phyloP scores from a whole-genome alignment of 768 basidiomycete genomes.

The Leucocoprinus sp. region DNA sequence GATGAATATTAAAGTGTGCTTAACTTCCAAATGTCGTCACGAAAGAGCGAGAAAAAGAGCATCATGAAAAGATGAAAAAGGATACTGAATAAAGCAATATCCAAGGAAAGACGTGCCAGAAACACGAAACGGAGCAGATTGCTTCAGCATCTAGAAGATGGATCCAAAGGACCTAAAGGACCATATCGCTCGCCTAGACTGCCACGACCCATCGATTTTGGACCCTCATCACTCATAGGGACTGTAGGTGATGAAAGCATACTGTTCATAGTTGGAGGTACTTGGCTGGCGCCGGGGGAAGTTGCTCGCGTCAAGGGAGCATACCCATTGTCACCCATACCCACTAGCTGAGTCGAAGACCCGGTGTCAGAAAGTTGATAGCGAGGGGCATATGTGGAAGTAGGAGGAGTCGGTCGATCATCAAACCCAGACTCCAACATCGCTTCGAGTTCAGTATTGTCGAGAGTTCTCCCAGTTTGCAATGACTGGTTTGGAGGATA shows the following conservation, averaged over 20 bases:
- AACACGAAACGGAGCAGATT: constrained; percentile 18
- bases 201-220: constrained; percentile 13
- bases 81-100: constrained; percentile 32
- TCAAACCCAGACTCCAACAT: constrained; percentile 93
- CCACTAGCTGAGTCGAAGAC: constrained; percentile 34
- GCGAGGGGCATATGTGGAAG: constrained; percentile 37
- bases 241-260: constrained; percentile 31
- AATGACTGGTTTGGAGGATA: constrained; percentile 32
- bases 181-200: constrained; percentile 37
- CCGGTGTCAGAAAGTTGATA: constrained; percentile 55
- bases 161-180: constrained; percentile 55
- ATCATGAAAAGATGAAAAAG: constrained; percentile 26
- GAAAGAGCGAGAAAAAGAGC: constrained; percentile 15
- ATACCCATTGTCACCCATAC: constrained; percentile 43
- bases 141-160: constrained; percentile 42
- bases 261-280: constrained; percentile 21
- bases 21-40: constrained; percentile 26
- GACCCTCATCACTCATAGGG: constrained; percentile 17
- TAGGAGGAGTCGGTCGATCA: constrained; percentile 48
- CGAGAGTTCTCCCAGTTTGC: constrained; percentile 44
- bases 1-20: constrained; percentile 27
- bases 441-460: constrained; percentile 73
- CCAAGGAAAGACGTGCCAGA: constrained; percentile 17
- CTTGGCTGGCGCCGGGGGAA: constrained; percentile 27
- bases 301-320: constrained; percentile 43